These are phyloP conservation scores for Debaryomyces fabryi DNA, from an alignment of 1,139 yeast species.

Conservation along the genomic window DNA sequence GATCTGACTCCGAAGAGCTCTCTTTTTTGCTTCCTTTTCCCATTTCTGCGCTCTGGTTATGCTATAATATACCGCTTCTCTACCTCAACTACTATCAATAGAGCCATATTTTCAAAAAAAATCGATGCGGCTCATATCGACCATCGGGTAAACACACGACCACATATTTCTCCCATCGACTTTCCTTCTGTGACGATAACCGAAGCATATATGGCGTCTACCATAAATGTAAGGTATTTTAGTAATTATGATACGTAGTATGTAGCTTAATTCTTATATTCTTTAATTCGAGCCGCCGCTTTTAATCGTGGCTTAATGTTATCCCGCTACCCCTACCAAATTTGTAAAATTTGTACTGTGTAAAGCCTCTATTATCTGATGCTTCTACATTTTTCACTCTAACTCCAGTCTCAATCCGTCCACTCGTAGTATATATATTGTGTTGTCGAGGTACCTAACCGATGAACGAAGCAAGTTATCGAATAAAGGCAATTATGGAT, in stretches of 20 bases:
- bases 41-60: not conserved
- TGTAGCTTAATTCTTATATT: too few species aligned
- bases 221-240: not conserved
- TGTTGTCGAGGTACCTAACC: not conserved
- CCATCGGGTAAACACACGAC: constrained; percentile 2
- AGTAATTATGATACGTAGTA: too few species aligned
- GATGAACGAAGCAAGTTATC: not conserved
- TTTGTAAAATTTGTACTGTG: not conserved
- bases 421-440: not conserved
- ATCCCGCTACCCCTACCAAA: not conserved
- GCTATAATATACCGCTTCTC: not conserved
- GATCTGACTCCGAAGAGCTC: not conserved
- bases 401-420: not conserved
- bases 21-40: constrained; percentile 4
- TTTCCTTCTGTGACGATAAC: not conserved
- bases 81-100: not conserved
- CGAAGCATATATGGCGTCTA: not conserved
- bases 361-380: not conserved
- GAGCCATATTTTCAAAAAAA: not conserved
- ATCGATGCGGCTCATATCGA: not conserved
- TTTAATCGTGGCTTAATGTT: too few species aligned
- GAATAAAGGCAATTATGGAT: not conserved
- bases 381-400: not conserved
- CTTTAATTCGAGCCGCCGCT: too few species aligned
- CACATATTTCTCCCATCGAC: not conserved